Evolutionary conservation across 805 yeast genomes (phyloP).

Genomic region (Wickerhamomyces hampshirensis): DNA sequence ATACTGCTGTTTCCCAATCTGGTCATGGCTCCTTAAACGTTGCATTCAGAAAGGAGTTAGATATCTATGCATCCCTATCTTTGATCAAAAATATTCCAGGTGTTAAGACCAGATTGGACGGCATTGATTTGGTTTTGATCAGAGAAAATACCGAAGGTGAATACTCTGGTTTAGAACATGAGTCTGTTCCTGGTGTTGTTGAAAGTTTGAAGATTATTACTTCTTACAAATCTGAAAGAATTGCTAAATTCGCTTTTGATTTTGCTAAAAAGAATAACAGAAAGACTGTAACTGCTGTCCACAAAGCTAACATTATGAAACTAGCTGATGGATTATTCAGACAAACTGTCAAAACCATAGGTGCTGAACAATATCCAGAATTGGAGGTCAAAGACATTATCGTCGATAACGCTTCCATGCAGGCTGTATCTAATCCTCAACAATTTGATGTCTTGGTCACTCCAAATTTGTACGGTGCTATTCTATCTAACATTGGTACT

Average conservation of each 20-base stretch:
- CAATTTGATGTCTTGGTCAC: constrained; percentile 97
- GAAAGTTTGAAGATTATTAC: constrained; percentile 95
- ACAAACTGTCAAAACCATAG: constrained; percentile 84
- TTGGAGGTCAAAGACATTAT: constrained; percentile 85
- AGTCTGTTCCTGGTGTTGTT: constrained; percentile 95
- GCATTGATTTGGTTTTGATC: constrained; percentile 88
- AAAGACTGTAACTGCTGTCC: constrained; percentile 91
- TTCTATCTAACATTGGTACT: constrained; percentile 96
- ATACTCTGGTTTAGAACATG: constrained; percentile 97
- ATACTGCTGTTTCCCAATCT: constrained; percentile 80
- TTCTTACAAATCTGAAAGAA: constrained; percentile 90
- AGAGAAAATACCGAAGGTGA: constrained; percentile 99
- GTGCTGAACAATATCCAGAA: constrained; percentile 79
- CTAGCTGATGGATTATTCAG: constrained; percentile 97
- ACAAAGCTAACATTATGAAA: constrained; percentile 99
- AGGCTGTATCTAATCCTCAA: constrained; percentile 96
- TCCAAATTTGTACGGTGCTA: constrained; percentile 97
- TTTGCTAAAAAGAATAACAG: constrained; percentile 91
- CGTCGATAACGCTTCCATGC: constrained; percentile 99
- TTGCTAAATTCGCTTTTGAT: constrained; percentile 95
- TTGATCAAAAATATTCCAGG: constrained; percentile 92
- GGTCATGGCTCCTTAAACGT: constrained; percentile 87
- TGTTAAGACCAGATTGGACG: constrained; percentile 82
- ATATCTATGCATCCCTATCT: constrained; percentile 93
- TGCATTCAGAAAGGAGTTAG: constrained; percentile 93